Conservation (phyloP, 2,329 filamentous ascomycete species). For the Zasmidium cellare region DNA sequence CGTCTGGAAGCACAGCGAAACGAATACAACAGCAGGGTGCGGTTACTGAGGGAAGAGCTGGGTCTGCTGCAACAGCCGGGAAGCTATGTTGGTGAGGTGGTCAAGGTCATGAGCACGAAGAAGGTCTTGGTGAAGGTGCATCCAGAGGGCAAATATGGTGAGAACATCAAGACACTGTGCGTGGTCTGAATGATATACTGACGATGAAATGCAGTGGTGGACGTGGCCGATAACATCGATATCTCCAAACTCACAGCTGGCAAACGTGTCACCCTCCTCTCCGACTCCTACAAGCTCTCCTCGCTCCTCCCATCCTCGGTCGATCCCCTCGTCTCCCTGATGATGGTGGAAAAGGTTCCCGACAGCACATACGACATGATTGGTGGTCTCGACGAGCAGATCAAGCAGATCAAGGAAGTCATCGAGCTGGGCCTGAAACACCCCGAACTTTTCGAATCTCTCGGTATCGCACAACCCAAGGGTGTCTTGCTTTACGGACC, state of each 20-base stretch:
- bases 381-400: constrained; percentile 95
- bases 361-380: constrained; percentile 99
- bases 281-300: constrained; percentile 97
- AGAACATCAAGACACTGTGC: constrained; percentile 36
- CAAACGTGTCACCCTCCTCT: constrained; percentile 94
- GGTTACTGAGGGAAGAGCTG: constrained; percentile 90
- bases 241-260: constrained; percentile 93
- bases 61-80: constrained; percentile 95
- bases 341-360: constrained; percentile 99
- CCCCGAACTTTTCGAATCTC: constrained; percentile 97
- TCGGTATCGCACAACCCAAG: constrained; percentile 97
- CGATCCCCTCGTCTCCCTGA: constrained; percentile 95
- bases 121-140: constrained; percentile 99
- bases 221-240: constrained; percentile 91
- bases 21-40: constrained; percentile 98
- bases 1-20: constrained; percentile 97
- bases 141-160: constrained; percentile 99
- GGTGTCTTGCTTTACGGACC: constrained; percentile 95
- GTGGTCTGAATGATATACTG: background rate
- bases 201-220: constrained; percentile 67
- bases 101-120: constrained; percentile 99
- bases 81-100: constrained; percentile 98
- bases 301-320: constrained; percentile 98
- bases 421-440: constrained; percentile 98
- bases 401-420: constrained; percentile 99